Base-by-base conservation (phyloP, 2,329 filamentous ascomycete species). In the Bertia moriformis region DNA sequence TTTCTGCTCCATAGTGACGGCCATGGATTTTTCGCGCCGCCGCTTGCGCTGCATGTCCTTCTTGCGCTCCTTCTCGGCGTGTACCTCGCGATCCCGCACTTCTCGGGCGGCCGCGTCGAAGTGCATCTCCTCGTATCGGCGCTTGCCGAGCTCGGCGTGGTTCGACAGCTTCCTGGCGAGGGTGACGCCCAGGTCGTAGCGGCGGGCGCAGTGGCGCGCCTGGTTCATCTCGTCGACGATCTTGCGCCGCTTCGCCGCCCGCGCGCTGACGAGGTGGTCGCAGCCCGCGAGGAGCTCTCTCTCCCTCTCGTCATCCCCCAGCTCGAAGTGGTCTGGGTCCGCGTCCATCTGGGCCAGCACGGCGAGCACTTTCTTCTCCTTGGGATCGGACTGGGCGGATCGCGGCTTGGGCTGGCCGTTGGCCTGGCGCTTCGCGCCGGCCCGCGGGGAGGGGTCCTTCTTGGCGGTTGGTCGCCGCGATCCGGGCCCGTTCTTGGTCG, bases 21-120 rank as follows among this genome's bases (percentile, higher is more conserved):
- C 88, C 68, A 95, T 87, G 3, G 89, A 93, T 64, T 95, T 94
- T 57, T 96, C 89, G 14, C 91, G 82, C 33, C 91, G 79, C 43
- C 91, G 77, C 65, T 96, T 98, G 46, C 91, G 83, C 58, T 98
- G 91, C 86, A 96, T 96, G 54, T 98, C 91, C 65, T 98, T 98
- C 67, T 98, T 98, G 46, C 91, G 85, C 61, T 98, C 91, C 63
- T 98, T 98, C 59, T 98, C 91, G 44, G 89, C 87, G 43, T 83
- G 82, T 4, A 95, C 69, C 56, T 95, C 89, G 47, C 86, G 85
- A 44, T 87, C 82, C 47, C 91, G 83, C 2, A 96, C 89, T 49
- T 94, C 82, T 39, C 83, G 75, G 43, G 89, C 72, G 1, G 91
- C 89, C 30, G 83, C 79, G 14, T 83, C 74, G 52, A 87, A 88